Percentiles rank a stretch among this genome's conserved stretches.
Conservation (phyloP, 75 land plant species). For the Cupressus sempervirens region DNA sequence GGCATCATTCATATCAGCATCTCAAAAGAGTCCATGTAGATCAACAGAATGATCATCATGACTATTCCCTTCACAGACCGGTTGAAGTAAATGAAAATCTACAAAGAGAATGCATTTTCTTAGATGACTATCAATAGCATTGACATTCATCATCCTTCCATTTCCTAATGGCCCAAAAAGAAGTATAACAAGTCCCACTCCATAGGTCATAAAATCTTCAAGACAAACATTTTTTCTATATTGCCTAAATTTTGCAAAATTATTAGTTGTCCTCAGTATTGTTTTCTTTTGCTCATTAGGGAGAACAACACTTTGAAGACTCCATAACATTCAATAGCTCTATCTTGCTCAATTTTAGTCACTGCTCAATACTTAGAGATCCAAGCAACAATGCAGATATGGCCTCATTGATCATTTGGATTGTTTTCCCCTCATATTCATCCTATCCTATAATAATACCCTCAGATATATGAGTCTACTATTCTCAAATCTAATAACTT, state of each 20-base stretch:
- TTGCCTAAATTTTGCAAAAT: constrained; percentile 23
- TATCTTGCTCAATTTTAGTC: constrained; percentile 32
- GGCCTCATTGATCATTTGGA: constrained; percentile 28
- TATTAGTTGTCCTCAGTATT: constrained; percentile 23
- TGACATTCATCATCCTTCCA: constrained; percentile 31
- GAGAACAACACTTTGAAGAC: constrained; percentile 22
- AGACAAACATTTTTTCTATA: constrained; percentile 24
- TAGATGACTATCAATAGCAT: constrained; percentile 32
- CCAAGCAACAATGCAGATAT: constrained; percentile 22
- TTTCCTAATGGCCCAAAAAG: constrained; percentile 23
- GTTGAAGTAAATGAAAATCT: constrained; percentile 24
- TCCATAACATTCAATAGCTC: constrained; percentile 29
- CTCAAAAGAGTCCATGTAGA: constrained; percentile 21
- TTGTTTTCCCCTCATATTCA: constrained; percentile 26
- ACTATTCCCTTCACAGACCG: constrained; percentile 16
- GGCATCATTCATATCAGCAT: constrained; percentile 34
- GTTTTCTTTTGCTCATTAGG: constrained; percentile 28
- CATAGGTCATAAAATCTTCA: constrained; percentile 26
- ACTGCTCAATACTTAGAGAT: constrained; percentile 24
- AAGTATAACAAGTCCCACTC: constrained; percentile 13
- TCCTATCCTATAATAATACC: constrained; percentile 30
- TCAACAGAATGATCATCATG: constrained; percentile 26
- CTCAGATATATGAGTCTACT: constrained; percentile 27
- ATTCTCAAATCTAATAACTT: too few relatives aligned
- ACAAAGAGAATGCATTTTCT: constrained; percentile 29